Evolutionary conservation across 495 filamentous ascomycete genomes (phyloP).

Genomic region (Xylaria intraflava): DNA sequence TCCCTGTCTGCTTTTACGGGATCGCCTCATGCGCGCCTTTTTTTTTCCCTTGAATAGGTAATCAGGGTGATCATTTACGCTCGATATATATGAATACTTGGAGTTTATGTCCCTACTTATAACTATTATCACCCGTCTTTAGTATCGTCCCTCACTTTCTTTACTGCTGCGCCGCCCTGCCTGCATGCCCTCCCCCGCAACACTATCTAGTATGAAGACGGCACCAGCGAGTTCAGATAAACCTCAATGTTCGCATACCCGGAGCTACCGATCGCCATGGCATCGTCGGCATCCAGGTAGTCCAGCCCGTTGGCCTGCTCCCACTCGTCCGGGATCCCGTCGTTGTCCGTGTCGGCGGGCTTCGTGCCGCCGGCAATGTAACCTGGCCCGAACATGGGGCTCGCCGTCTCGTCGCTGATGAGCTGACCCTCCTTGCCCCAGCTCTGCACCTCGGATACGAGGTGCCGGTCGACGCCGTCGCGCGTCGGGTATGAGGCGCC

Average conservation of each 20-base stretch:
- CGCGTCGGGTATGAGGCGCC: slow-evolving; percentile 18
- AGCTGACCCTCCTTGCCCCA: slow-evolving; percentile 23
- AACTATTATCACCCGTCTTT: no score
- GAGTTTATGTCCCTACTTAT: no score
- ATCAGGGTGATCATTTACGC: no score
- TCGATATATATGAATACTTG: no score
- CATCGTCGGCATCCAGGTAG: slow-evolving; percentile 16
- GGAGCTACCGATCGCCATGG: slow-evolving; percentile 19
- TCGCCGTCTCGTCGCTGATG: slow-evolving; percentile 25
- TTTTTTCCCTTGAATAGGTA: no score
- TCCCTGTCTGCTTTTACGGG: no score
- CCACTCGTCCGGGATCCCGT: slow-evolving; percentile 32
- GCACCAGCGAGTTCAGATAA: slow-evolving; percentile 28
- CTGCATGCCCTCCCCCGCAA: background rate
- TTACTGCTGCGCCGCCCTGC: no score
- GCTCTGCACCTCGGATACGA: slow-evolving; percentile 21
- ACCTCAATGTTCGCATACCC: slow-evolving; percentile 30
- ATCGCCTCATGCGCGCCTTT: no score
- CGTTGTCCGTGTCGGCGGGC: slow-evolving; percentile 16
- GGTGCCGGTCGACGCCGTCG: slow-evolving; percentile 15
- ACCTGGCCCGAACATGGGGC: slow-evolving; percentile 9
- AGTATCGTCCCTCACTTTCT: background rate
- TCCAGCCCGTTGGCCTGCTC: slow-evolving; percentile 21
- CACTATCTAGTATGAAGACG: slow-evolving; percentile 6
- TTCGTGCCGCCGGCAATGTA: slow-evolving; percentile 10